Evolutionary conservation across 306 rosid species (phyloP), one percentile per base, ranked within the genome.

Genomic region (Chamaecrista fasciculata): DNA sequence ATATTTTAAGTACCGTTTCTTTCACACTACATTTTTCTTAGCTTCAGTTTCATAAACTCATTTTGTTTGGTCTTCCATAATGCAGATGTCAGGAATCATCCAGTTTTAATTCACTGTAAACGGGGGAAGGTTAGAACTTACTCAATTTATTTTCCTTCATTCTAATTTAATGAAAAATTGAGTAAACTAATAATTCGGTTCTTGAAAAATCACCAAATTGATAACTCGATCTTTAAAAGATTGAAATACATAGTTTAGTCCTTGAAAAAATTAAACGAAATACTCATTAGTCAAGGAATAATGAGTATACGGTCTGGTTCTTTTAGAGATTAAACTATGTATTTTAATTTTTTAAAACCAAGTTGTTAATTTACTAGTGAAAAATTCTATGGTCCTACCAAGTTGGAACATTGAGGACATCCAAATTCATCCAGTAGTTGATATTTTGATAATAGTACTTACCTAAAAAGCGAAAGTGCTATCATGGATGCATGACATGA

Each of bases 41-140:
- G 37, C 70, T 46, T 31, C 29, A 10, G 31, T 48, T 52, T 36
- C 75, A 50, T 31, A 47, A 40, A 47, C 39, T 28, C 19, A n/a
- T 42, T 67, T 76, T 61, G 73, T 44, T 16, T 55, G 26, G 16
- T 60, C 69, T 55, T 72, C 39, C 59, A 49, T 69, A 66, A 50
- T 77, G 82, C 87, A 95, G 99, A 91, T 78, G 86, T 75, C 34
- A 95, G 84, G 84, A 95, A 95, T 83, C 99, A 91, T 80, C 99
- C 99, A 1, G 71, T 91, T 71, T 84, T 95, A 67, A 91, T 95
- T 72, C 99, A 95, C 79, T 95, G 99, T 52, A 95, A 95, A 81
- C 68, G 99, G 36, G 99, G 99, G 26, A 95, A 95, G 97, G 99
- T 95, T 67, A 67, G 83, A 4, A 14, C 55, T 42, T 20, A 6